Conservation (phyloP, 2,329 filamentous ascomycete genomes). For the Diaporthe vexans region DNA sequence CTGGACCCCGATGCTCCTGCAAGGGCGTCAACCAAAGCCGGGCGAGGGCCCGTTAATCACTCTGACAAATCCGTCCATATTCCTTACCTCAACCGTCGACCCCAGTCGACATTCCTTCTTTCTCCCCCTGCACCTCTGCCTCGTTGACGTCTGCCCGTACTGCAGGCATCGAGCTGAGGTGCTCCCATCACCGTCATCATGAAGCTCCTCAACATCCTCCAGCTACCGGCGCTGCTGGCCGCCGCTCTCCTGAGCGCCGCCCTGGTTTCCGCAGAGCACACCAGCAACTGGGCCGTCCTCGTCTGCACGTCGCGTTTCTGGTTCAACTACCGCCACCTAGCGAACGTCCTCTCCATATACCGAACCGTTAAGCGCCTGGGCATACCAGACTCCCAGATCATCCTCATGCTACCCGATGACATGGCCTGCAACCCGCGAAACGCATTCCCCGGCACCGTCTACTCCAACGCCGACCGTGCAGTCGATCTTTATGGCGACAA, state of each 20-base stretch:
- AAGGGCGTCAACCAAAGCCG: neutral
- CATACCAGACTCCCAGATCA: slow-evolving; percentile 98
- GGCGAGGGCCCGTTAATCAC: neutral
- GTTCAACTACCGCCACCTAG: slow-evolving; percentile 99
- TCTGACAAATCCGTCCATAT: neutral
- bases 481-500: slow-evolving; percentile 98
- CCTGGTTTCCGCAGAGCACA: slow-evolving; percentile 79
- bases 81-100: neutral
- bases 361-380: slow-evolving; percentile 97
- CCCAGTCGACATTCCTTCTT: neutral
- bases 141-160: neutral
- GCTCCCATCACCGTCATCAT: slow-evolving; percentile 52
- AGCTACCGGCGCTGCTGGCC: slow-evolving; percentile 63
- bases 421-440: slow-evolving; percentile 99
- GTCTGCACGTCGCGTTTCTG: slow-evolving; percentile 98
- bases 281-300: slow-evolving; percentile 99
- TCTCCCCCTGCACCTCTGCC: neutral
- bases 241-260: slow-evolving; percentile 61
- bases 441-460: slow-evolving; percentile 96
- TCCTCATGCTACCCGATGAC: slow-evolving; percentile 99
- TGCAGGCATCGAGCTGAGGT: slow-evolving; percentile 5
- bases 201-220: slow-evolving; percentile 63
- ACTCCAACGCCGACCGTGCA: slow-evolving; percentile 96
- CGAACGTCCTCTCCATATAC: slow-evolving; percentile 97
- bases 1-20: neutral